These are phyloP conservation scores for Asterochloris erici DNA, from an alignment of 139 green algal genomes.

Conservation along the genomic window DNA sequence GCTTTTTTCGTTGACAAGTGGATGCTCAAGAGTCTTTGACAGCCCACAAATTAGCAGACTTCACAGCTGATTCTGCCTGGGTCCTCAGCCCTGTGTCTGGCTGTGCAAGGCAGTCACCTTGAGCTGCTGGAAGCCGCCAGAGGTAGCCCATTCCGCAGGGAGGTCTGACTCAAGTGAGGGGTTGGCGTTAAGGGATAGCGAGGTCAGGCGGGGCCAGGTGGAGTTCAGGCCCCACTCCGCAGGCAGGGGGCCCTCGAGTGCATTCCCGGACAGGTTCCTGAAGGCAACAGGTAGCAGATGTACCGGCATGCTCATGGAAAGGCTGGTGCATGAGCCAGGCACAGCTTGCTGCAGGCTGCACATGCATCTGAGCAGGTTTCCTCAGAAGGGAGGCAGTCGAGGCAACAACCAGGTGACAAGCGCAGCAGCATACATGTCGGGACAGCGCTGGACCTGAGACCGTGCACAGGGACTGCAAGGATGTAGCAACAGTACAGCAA, in stretches of 20 bases:
- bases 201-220: not conserved
- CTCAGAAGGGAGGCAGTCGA: too few relatives aligned
- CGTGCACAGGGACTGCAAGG: too few relatives aligned
- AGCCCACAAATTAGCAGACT: not conserved
- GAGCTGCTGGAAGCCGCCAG: not conserved
- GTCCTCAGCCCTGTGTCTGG: not conserved
- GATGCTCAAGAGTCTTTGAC: not conserved
- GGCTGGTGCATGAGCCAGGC: too few relatives aligned
- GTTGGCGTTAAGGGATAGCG: not conserved
- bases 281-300: too few relatives aligned
- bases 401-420: too few relatives aligned
- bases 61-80: not conserved
- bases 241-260: not conserved
- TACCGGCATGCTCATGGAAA: too few relatives aligned
- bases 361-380: too few relatives aligned
- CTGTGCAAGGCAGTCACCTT: not conserved
- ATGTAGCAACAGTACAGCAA: too few relatives aligned
- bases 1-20: not conserved
- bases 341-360: too few relatives aligned
- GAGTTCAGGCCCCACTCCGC: not conserved
- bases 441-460: too few relatives aligned
- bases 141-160: not conserved
- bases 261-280: slow-evolving; percentile 9
- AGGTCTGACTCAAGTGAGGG: not conserved
- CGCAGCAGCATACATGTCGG: too few relatives aligned